A percentile compares a stretch with the other conserved stretches of the same genome.
Evolutionary conservation across 345 rosid species (phyloP).

Genomic region (Corchorus capsularis): DNA sequence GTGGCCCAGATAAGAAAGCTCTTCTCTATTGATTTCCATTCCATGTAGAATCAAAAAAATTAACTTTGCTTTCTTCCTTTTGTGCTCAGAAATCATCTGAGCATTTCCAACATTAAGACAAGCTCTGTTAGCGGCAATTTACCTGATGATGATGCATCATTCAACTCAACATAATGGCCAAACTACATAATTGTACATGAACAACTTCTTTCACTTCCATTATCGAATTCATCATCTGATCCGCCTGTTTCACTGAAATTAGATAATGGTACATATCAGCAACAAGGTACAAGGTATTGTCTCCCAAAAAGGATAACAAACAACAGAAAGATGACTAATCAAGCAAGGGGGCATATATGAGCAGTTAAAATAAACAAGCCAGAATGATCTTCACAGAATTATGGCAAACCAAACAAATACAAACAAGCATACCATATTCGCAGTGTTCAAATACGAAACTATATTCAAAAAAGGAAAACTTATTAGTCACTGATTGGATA

Average conservation of each 20-base stretch:
- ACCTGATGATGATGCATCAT: background rate
- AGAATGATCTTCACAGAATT: background rate
- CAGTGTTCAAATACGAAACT: background rate
- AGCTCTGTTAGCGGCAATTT: slow-evolving; percentile 23
- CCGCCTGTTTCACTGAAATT: slow-evolving; percentile 59
- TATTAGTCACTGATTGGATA: background rate
- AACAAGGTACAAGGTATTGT: background rate
- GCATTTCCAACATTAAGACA: slow-evolving; percentile 20
- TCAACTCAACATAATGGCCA: background rate
- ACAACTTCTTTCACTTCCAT: slow-evolving; percentile 57
- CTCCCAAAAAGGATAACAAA: background rate
- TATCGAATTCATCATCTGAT: slow-evolving; percentile 62
- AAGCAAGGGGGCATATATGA: background rate
- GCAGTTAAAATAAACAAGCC: background rate
- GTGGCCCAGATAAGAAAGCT: slow-evolving; percentile 22
- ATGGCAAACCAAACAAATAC: background rate
- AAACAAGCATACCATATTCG: background rate
- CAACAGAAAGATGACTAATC: background rate
- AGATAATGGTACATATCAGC: slow-evolving; percentile 23
- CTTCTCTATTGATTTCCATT: slow-evolving; percentile 20
- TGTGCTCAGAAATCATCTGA: slow-evolving; percentile 16
- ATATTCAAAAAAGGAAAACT: background rate
- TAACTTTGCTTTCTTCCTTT: slow-evolving; percentile 12
- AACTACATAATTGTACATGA: slow-evolving; percentile 65
- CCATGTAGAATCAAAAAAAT: background rate